Conservation (phyloP, 2,329 filamentous ascomycete species). For the Talaromyces marneffei region DNA sequence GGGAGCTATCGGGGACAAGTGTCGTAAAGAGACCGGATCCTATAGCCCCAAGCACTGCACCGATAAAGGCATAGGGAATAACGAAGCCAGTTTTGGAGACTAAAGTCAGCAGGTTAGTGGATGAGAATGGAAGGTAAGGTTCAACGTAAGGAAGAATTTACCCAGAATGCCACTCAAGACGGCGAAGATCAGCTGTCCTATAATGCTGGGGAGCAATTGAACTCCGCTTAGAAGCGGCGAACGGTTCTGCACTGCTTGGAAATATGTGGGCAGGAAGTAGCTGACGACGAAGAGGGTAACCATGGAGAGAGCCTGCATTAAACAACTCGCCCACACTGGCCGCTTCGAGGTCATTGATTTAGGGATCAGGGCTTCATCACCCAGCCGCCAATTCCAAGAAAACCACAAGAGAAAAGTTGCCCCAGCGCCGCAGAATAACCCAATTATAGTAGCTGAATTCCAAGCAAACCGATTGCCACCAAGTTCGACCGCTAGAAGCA, state of each 20-base stretch:
- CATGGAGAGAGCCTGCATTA: neutral
- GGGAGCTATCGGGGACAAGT: conserved; percentile 19
- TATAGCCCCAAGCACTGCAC: conserved; percentile 14
- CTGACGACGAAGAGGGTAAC: conserved; percentile 6
- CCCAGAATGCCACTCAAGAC: conserved; percentile 19
- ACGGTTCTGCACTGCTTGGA: conserved; percentile 9
- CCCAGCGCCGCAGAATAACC: conserved; percentile 18
- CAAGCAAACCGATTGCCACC: conserved; percentile 22
- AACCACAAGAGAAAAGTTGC: conserved; percentile 18
- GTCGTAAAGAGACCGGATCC: conserved; percentile 26
- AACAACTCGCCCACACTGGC: neutral
- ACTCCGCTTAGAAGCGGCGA: conserved; percentile 30
- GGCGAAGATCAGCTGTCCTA: conserved; percentile 23
- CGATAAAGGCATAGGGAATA: neutral
- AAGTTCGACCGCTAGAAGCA: conserved; percentile 23
- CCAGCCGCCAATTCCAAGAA: conserved; percentile 24
- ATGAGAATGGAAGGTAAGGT: neutral
- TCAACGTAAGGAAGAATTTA: conserved; percentile 18
- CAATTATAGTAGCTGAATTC: conserved; percentile 19
- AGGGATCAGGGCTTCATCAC: conserved; percentile 26
- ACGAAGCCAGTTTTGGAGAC: neutral
- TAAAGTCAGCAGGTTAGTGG: neutral
- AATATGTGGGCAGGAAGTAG: conserved; percentile 23
- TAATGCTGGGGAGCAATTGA: conserved; percentile 24
- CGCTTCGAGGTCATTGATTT: neutral